Base-by-base conservation (phyloP, 202 grass and related monocot species). In the Miscanthus sacchariflorus region DNA sequence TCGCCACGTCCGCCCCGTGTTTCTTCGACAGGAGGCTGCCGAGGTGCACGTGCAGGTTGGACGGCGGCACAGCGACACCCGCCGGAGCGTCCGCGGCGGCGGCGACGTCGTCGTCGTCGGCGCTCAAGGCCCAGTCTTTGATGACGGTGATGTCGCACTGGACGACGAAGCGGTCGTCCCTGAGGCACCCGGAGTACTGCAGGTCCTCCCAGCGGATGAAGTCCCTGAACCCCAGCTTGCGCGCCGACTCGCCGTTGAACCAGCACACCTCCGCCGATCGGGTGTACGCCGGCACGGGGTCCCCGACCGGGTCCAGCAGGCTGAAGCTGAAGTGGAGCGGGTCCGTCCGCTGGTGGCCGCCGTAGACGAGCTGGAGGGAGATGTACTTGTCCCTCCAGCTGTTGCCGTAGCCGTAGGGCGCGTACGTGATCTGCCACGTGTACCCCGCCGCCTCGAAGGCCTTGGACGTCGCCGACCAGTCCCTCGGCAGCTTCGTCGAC, bases 361-460 rank as follows among this genome's bases (percentile, higher is more conserved):
- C 28, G 21, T 39, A 8, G 45, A 19, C 45, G 63, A 38, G 45
- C 45, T 82, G 38, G 28, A 82, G 66, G 19, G 80, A 70, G 66
- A 82, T 13, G 45, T 82, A 5, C 9, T 38, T 19, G 76, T 3
- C 38, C 7, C 21, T 24, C 9, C 71, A 49, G 17, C 39, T 15
- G 11, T 36, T 68, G 79, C 18, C 24, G 42, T 23, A 58, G 39
- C 5, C 50, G 12, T 50, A 12, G 82, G 72, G 1, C 9, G 12
- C 5, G 82, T 84, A 84, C 15, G 11, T 66, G 72, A 84, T 45
- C 10, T 21, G 25, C 82, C 82, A 84, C 10, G 12, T n/a, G 18
- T 84, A n/a, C 1, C 82, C 71, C 25, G 27, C 58, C 56, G 58
- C 71, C 56, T 84, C 82, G 72, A 84, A 84, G 0, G 71, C 8